These are phyloP conservation scores for Podosphaera fusca DNA, from an alignment of 2,329 filamentous ascomycete species.

Conservation along the genomic window DNA sequence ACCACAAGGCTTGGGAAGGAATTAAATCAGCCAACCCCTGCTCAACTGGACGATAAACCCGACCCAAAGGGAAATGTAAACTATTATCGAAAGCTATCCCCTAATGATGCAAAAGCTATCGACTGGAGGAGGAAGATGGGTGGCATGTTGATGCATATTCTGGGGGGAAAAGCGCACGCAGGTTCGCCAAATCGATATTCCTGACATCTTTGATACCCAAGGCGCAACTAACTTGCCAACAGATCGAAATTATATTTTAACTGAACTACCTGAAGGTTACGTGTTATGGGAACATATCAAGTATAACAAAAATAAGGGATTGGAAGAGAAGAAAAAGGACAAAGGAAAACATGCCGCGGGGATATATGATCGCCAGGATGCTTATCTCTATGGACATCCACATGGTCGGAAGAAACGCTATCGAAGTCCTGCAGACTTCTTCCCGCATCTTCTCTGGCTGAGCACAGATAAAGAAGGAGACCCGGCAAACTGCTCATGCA, in stretches of 20 bases:
- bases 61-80: slow-evolving; percentile 29
- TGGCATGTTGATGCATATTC: slow-evolving; percentile 30
- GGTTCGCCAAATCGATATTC: slow-evolving; percentile 3
- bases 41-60: slow-evolving; percentile 27
- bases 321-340: slow-evolving; percentile 17
- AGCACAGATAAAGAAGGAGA: slow-evolving; percentile 27
- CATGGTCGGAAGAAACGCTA: slow-evolving; percentile 31
- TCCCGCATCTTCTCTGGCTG: slow-evolving; percentile 34
- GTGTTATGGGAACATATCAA: slow-evolving; percentile 34
- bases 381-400: slow-evolving; percentile 36
- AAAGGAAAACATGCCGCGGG: slow-evolving; percentile 22
- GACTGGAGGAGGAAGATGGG: slow-evolving; percentile 36
- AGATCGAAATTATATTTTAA: slow-evolving; percentile 25
- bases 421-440: slow-evolving; percentile 34
- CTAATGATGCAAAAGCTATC: slow-evolving; percentile 27
- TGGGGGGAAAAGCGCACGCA: slow-evolving; percentile 17
- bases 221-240: background rate
- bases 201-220: slow-evolving; percentile 2
- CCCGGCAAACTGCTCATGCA: slow-evolving; percentile 29
- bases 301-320: slow-evolving; percentile 22
- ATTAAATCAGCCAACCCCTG: slow-evolving; percentile 23
- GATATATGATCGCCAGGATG: slow-evolving; percentile 30
- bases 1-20: slow-evolving; percentile 6
- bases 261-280: slow-evolving; percentile 30
- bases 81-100: slow-evolving; percentile 27